Base-by-base conservation (phyloP, 1,139 yeast genomes). In the Candida labiduridarum region DNA sequence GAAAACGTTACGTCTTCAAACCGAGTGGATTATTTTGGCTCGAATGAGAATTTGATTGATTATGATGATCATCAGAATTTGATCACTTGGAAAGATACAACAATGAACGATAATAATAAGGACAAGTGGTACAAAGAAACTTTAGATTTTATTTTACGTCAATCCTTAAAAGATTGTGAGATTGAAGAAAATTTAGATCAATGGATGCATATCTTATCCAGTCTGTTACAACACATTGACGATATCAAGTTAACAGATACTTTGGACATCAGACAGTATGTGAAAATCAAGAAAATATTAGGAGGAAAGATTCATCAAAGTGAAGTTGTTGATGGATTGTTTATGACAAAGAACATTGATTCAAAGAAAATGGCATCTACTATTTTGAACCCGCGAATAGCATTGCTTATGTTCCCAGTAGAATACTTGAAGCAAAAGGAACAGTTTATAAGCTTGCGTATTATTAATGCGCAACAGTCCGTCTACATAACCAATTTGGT, bases 301-400 rank as follows among this genome's bases (percentile, higher is more conserved):
- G 99, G 99, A 0, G 94, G 94, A 0, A 66, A 72, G 1, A 75
- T 82, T 8, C 73, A 74, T 14, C 85, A 87, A 45, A 83, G 96
- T 0, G 70, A 72, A 35, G 80, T 83, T 42, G 67, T 92, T 14
- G 85, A 88, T 61, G 99, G 99, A 1, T 70, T 90, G 6, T 87
- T 89, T 11, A 90, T 92, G 67, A 88, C 98, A 0, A 91, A 92
- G 57, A 83, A 86, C 31, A 73, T 92, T 39, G 96, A 96, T n/a
- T 74, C 89, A 41, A 89, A 86, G 61, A 68, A 80, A 2, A 95
- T 95, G 99, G 81, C 90, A 0, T 68, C 82, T 4, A 63, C 65
- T 10, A 75, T 95, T 7, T 61, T 65, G 0, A 78, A 80, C 46
- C 98, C 99, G 0, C 80, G 85, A 51, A 87, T 95, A 42, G 84